Conservation (phyloP, 1,139 yeast genomes). For the Saccharomyces uvarum region DNA sequence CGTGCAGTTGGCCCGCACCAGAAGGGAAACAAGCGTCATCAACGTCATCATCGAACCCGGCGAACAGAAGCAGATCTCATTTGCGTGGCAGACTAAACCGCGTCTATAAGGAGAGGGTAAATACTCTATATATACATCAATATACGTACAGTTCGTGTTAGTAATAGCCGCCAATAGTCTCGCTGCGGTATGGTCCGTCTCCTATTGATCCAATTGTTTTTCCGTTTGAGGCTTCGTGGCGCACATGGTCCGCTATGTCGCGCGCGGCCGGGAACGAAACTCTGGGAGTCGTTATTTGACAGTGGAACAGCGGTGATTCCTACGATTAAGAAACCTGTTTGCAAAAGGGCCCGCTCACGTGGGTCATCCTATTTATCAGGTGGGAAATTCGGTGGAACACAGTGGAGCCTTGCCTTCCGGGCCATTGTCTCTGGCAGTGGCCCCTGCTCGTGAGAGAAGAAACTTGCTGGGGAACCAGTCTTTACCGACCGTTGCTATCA, state of each 20-base stretch:
- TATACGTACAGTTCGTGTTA: background rate
- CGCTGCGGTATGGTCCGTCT: background rate
- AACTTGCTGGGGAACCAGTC: conserved; percentile 20
- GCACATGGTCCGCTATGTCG: background rate
- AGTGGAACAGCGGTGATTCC: conserved; percentile 17
- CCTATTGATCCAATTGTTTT: background rate
- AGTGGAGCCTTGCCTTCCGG: conserved; percentile 13
- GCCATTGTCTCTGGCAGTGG: background rate
- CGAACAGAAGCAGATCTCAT: conserved; percentile 44
- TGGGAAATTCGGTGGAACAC: conserved; percentile 36
- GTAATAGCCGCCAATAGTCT: background rate
- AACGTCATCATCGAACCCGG: conserved; percentile 55
- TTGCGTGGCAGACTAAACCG: conserved; percentile 49
- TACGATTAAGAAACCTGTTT: conserved; percentile 26
- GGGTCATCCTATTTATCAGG: conserved; percentile 17
- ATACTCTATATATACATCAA: no score
- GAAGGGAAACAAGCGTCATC: conserved; percentile 39
- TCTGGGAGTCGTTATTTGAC: conserved; percentile 6
- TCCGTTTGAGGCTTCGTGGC: background rate
- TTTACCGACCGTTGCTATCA: conserved; percentile 18
- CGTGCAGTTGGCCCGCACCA: conserved; percentile 26
- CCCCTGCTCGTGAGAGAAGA: background rate
- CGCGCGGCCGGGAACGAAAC: conserved; percentile 7
- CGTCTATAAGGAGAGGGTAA: conserved; percentile 5
- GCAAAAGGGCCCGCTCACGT: background rate